Evolutionary conservation across 78 protist species (phyloP).

Genomic region (Speleostelium caveatum): DNA sequence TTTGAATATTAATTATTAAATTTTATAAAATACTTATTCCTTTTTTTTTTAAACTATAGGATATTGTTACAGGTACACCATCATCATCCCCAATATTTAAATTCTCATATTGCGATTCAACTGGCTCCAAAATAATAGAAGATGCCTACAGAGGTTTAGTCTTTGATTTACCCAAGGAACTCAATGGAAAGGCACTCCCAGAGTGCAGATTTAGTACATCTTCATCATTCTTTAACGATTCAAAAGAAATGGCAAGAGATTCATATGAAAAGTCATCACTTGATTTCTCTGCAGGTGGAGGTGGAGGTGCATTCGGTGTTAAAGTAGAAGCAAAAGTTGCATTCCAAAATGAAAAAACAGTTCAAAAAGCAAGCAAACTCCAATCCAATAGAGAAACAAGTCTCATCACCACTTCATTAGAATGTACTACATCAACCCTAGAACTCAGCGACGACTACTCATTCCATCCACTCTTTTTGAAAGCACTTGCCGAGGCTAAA

Average conservation of each 20-base stretch:
- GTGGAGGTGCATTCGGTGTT: neutral
- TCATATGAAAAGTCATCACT: neutral
- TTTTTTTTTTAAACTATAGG: too few relatives aligned
- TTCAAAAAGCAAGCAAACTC: neutral
- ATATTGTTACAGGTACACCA: neutral
- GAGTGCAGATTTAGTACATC: neutral
- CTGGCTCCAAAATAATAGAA: neutral
- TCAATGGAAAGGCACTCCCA: neutral
- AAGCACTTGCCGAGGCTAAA: neutral
- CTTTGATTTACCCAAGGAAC: neutral
- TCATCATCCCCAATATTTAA: neutral
- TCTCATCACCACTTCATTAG: neutral
- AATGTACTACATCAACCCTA: neutral
- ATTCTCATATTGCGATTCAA: neutral
- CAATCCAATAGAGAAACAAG: neutral
- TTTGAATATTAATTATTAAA: neutral
- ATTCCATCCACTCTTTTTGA: slow-evolving; percentile 2
- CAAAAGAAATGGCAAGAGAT: neutral
- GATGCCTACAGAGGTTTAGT: neutral
- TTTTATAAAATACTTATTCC: too few relatives aligned
- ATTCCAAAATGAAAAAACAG: neutral
- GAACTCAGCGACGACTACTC: neutral
- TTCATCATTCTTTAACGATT: neutral
- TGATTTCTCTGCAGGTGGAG: neutral
- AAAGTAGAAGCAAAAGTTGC: neutral